Evolutionary conservation across 2,329 filamentous ascomycete genomes (phyloP), one percentile per base, ranked within the genome.

Genomic region (Aaosphaeria arxii): DNA sequence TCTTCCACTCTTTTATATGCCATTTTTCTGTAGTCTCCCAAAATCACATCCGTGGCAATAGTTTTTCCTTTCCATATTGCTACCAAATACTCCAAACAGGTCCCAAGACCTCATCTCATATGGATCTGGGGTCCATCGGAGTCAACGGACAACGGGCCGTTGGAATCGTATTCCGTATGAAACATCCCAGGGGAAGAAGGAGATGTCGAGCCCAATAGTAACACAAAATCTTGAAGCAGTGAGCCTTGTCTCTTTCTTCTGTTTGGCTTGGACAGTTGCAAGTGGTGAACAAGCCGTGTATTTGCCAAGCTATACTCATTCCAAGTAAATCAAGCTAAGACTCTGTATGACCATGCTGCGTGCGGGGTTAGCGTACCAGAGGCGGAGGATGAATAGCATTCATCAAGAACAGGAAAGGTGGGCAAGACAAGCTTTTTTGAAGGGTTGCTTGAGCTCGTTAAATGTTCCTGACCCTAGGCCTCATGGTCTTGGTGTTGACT

Each of bases 241-340:
- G 45, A 54, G 42, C 38, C 6, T 32, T 33, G 40, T 40, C 24
- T 47, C 33, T 36, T 49, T 17, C 49, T 51, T 39, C 42, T 40
- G 40, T 33, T 7, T 31, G 38, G 39, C 54, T 54, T 55, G 50
- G 49, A 44, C 48, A 17, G 17, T 42, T 13, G 7, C 35, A 29
- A 44, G 7, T 11, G 28, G 40, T 39, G 41, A 49, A 41, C 42
- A 47, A 42, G 39, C 40, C 41, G 13, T 11, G 46, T 29, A 33
- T 32, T 45, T 32, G 56, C 59, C 58, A 59, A 62, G 61, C 44
- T 40, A 41, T 52, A 42, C 42, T 51, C 50, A 51, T 47, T 52
- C 49, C 40, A 24, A 33, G 46, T 46, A 55, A 55, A 63, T 57
- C 43, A 48, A 17, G 51, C 54, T 51, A 53, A 61, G 51, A 45